phyloP scores from a whole-genome alignment of 225 moss, liverwort and hornwort species.

The Pleurozium schreberi region DNA sequence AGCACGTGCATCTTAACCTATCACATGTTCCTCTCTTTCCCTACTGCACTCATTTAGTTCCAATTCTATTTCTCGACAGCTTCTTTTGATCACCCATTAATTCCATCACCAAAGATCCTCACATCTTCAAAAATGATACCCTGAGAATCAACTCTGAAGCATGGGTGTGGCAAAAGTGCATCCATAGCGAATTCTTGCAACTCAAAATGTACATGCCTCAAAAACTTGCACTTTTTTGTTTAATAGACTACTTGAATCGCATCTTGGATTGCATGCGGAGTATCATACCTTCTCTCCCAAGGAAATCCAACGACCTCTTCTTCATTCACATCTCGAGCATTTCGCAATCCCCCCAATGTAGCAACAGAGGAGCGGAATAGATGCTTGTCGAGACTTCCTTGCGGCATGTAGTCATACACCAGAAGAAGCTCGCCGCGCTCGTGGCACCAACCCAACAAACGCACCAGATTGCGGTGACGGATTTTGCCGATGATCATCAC shows the following conservation, averaged over 20 bases:
- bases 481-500: not conserved
- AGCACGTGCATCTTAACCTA: not conserved
- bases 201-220: not conserved
- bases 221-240: not conserved
- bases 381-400: not conserved
- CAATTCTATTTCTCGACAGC: not conserved
- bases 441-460: not conserved
- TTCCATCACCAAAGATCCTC: not conserved
- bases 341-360: too few relatives aligned
- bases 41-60: not conserved
- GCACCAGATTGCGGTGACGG: not conserved
- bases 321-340: not conserved
- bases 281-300: not conserved
- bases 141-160: not conserved
- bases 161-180: not conserved
- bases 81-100: not conserved
- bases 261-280: accelerated
- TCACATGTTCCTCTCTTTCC: not conserved
- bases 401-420: not conserved
- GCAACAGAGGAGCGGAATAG: not conserved
- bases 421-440: not conserved
- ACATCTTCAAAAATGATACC: not conserved
- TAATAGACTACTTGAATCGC: not conserved
- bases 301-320: not conserved
- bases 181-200: not conserved